Evolutionary conservation across 2,329 filamentous ascomycete species (phyloP).

Genomic region (Celoporthe dispersa): DNA sequence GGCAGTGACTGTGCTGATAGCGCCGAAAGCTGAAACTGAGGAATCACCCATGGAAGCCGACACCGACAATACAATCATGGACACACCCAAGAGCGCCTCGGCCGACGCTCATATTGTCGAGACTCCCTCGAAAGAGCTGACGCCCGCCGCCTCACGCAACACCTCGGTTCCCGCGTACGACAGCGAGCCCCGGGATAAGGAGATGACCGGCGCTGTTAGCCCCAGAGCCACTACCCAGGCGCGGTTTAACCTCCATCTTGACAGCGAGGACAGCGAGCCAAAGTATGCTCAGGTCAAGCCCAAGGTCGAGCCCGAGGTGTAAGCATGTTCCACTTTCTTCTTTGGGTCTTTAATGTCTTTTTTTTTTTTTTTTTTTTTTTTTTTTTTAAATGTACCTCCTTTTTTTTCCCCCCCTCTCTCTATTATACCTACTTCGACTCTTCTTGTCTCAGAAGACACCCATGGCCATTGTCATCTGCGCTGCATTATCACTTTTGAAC

Average conservation of each 20-base stretch:
- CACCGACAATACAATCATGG: neutral
- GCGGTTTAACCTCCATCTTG: neutral
- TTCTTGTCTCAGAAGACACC: neutral
- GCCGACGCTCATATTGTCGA: conserved; percentile 7
- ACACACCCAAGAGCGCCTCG: neutral
- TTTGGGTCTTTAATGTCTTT: neutral
- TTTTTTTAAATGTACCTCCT: too few relatives aligned
- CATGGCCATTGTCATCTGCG: neutral
- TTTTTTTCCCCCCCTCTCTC: too few relatives aligned
- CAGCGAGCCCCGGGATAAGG: neutral
- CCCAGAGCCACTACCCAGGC: neutral
- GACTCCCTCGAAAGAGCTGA: neutral
- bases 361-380: too few relatives aligned
- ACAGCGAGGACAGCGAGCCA: neutral
- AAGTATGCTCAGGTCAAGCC: neutral
- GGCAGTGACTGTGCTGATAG: conserved; percentile 5
- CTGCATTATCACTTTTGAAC: neutral
- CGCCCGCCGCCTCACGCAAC: conserved; percentile 6
- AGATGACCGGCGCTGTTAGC: neutral
- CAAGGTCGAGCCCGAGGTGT: neutral
- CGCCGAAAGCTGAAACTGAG: neutral
- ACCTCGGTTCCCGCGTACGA: neutral
- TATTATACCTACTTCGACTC: neutral
- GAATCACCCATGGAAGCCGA: conserved; percentile 7
- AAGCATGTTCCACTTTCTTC: neutral